Percentiles rank a stretch among this genome's conserved stretches.
These are phyloP conservation scores for Stentor roeselii DNA, from an alignment of 73 alveolate species.

Conservation along the genomic window DNA sequence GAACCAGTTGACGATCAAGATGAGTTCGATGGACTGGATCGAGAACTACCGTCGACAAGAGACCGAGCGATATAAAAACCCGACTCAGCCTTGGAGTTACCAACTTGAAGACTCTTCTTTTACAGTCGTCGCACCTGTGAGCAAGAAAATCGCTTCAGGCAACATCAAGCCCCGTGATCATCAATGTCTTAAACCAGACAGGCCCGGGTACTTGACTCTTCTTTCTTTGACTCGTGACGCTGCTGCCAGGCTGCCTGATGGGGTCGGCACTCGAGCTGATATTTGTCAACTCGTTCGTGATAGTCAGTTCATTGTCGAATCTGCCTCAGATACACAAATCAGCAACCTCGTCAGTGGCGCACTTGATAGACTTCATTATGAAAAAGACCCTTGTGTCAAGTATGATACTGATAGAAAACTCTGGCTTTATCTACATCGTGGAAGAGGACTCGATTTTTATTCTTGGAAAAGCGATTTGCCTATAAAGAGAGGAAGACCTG, in stretches of 20 bases:
- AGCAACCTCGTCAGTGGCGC: conserved; percentile 94
- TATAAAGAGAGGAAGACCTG: conserved; percentile 29
- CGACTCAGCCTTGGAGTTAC: conserved; percentile 92
- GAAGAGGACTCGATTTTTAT: conserved; percentile 82
- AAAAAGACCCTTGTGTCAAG: conserved; percentile 96
- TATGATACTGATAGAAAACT: conserved; percentile 92
- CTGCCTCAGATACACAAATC: conserved; percentile 73
- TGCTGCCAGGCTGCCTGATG: conserved; percentile 94
- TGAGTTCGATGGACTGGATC: conserved; percentile 58
- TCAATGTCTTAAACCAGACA: conserved; percentile 75
- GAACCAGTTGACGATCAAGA: conserved; percentile 73
- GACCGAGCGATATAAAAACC: conserved; percentile 85
- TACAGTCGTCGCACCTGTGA: conserved; percentile 95
- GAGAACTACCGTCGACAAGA: conserved; percentile 83
- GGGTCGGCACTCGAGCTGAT: conserved; percentile 98
- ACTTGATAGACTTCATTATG: conserved; percentile 96
- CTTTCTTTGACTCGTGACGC: conserved; percentile 97
- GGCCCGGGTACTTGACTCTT: conserved; percentile 94
- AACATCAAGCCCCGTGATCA: conserved; percentile 95
- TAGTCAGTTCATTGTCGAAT: conserved; percentile 81
- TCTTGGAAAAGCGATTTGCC: conserved; percentile 75
- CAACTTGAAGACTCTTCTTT: conserved; percentile 81
- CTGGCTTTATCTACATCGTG: conserved; percentile 95
- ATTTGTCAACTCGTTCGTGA: conserved; percentile 86
- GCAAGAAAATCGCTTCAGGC: conserved; percentile 64